phyloP scores from a whole-genome alignment of 2,329 filamentous ascomycete genomes.

The Mycocentrospora acerina region DNA sequence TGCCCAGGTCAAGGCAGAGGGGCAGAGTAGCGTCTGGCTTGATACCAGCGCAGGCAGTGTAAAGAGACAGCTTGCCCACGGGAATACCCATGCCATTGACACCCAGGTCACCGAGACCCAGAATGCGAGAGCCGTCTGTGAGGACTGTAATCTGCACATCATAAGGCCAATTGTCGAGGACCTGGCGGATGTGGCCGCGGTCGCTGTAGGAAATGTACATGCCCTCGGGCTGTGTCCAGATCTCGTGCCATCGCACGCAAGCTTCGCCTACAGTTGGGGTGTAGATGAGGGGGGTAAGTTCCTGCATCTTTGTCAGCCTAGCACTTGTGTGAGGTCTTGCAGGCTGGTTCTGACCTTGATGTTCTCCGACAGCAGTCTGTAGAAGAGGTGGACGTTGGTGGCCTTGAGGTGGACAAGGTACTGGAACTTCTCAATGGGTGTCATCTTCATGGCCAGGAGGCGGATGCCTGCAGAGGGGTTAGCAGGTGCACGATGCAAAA shows the following conservation, averaged over 20 bases:
- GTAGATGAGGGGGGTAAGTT: slow-evolving; percentile 82
- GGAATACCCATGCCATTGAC: slow-evolving; percentile 98
- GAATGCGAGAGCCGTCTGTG: slow-evolving; percentile 90
- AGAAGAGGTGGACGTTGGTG: slow-evolving; percentile 79
- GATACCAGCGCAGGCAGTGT: slow-evolving; percentile 94
- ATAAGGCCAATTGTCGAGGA: slow-evolving; percentile 92
- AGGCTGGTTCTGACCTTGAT: slow-evolving; percentile 49
- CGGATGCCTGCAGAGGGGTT: slow-evolving; percentile 64
- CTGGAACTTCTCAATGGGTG: slow-evolving; percentile 77
- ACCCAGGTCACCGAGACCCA: slow-evolving; percentile 90
- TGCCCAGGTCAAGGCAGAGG: slow-evolving; percentile 64
- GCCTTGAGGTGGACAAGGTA: slow-evolving; percentile 76
- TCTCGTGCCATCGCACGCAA: slow-evolving; percentile 91
- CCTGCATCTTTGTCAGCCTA: slow-evolving; percentile 51
- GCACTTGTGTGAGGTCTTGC: not conserved
- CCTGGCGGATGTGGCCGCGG: slow-evolving; percentile 82
- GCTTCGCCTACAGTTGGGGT: slow-evolving; percentile 93
- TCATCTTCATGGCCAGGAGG: slow-evolving; percentile 70
- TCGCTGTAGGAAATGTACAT: slow-evolving; percentile 97
- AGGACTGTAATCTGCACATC: slow-evolving; percentile 95
- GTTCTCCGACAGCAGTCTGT: slow-evolving; percentile 75
- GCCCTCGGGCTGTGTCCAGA: slow-evolving; percentile 92
- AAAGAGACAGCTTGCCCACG: slow-evolving; percentile 92
- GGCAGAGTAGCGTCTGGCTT: slow-evolving; percentile 70
- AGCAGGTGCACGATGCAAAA: slow-evolving; percentile 3